Conservation (phyloP, 345 rosid genomes). For the Salix viminalis region DNA sequence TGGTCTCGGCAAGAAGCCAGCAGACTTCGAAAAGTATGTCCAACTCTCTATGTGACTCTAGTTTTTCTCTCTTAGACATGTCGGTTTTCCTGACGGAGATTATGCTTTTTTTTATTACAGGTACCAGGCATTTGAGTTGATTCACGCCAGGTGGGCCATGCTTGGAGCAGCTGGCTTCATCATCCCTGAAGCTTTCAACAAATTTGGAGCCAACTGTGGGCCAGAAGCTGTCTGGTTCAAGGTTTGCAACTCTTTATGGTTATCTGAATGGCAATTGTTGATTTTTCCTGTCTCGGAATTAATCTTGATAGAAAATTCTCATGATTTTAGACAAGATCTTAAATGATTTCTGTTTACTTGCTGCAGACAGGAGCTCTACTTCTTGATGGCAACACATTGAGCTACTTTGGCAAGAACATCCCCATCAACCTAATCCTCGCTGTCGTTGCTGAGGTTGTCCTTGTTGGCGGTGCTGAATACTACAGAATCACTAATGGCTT, state of each 20-base stretch:
- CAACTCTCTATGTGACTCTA: background rate
- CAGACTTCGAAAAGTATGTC: slow-evolving; percentile 75
- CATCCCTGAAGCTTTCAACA: slow-evolving; percentile 94
- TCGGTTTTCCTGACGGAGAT: background rate
- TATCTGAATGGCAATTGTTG: background rate
- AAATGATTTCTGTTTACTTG: background rate
- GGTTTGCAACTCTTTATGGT: slow-evolving; percentile 29
- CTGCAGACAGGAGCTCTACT: slow-evolving; percentile 94
- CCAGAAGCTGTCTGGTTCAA: slow-evolving; percentile 99
- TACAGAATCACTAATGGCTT: slow-evolving; percentile 88
- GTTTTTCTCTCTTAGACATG: background rate
- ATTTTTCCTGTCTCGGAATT: background rate
- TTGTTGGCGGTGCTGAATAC: slow-evolving; percentile 95
- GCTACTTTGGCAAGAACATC: slow-evolving; percentile 84
- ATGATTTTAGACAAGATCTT: background rate
- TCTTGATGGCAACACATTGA: slow-evolving; percentile 92
- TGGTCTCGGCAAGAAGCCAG: slow-evolving; percentile 94
- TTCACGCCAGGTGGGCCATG: slow-evolving; percentile 97
- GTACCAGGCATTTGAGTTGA: slow-evolving; percentile 88
- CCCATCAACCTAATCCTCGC: slow-evolving; percentile 84
- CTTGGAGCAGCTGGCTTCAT: slow-evolving; percentile 94
- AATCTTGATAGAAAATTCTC: background rate
- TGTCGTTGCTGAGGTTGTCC: slow-evolving; percentile 75
- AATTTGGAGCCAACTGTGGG: slow-evolving; percentile 94
- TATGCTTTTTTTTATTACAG: slow-evolving; percentile 27